These are phyloP conservation scores for Epichloe bromicola DNA, from an alignment of 2,329 filamentous ascomycete genomes.

Conservation along the genomic window DNA sequence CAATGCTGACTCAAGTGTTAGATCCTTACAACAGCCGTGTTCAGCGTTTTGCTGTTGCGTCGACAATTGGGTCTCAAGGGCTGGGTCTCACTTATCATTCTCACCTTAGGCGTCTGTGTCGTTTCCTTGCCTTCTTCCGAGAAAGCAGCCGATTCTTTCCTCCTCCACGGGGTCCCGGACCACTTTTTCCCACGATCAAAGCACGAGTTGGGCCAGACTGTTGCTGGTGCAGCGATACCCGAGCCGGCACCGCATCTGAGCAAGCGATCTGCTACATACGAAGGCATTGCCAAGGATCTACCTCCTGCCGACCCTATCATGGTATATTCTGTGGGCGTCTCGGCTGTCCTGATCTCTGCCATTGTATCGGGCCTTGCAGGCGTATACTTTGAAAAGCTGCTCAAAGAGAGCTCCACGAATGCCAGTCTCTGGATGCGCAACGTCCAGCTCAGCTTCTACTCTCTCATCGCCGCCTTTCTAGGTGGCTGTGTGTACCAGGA, in stretches of 20 bases:
- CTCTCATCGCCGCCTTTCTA: slow-evolving; percentile 76
- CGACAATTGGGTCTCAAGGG: slow-evolving; percentile 57
- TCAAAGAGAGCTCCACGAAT: slow-evolving; percentile 67
- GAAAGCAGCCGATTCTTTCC: slow-evolving; percentile 41
- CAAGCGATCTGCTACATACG: slow-evolving; percentile 75
- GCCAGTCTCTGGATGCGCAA: slow-evolving; percentile 89
- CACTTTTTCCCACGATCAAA: slow-evolving; percentile 68
- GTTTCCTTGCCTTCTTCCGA: slow-evolving; percentile 62
- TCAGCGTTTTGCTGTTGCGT: slow-evolving; percentile 67
- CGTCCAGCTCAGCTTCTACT: slow-evolving; percentile 89
- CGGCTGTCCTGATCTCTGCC: slow-evolving; percentile 66
- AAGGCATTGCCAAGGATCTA: slow-evolving; percentile 62
- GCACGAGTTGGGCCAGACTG: slow-evolving; percentile 55
- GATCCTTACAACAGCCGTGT: slow-evolving; percentile 80
- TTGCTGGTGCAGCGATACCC: slow-evolving; percentile 10
- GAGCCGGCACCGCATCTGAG: slow-evolving; percentile 17
- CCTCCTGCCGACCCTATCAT: slow-evolving; percentile 38
- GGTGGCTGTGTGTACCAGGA: slow-evolving; percentile 81
- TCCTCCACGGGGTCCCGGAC: slow-evolving; percentile 49
- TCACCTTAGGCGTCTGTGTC: slow-evolving; percentile 72
- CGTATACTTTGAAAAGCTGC: slow-evolving; percentile 79
- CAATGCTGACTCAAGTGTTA: slow-evolving; percentile 13
- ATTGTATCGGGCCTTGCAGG: slow-evolving; percentile 73
- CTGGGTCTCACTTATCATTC: slow-evolving; percentile 67
- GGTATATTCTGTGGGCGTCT: slow-evolving; percentile 67